A percentile compares a stretch with the other conserved stretches of the same genome.
Evolutionary conservation across 148 eudicot genomes (phyloP).

Genomic region (Polygonum aviculare): DNA sequence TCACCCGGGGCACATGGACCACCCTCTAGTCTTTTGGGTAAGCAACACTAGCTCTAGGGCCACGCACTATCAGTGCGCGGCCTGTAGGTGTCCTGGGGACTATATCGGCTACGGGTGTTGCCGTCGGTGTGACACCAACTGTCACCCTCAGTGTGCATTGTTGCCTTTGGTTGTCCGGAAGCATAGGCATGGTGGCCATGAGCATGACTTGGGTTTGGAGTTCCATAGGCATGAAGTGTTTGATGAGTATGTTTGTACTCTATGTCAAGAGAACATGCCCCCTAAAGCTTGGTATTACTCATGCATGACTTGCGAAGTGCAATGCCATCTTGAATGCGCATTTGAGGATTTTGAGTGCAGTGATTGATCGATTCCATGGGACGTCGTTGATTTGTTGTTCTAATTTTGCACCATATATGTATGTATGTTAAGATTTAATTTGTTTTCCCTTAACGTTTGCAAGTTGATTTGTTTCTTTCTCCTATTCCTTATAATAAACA

Average conservation of each 20-base stretch:
- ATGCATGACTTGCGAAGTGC: not conserved
- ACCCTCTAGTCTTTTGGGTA: not conserved
- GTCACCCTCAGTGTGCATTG: not conserved
- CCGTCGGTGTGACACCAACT: not conserved
- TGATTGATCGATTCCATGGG: too few species aligned
- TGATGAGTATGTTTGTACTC: not conserved
- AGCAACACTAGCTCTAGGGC: too few species aligned
- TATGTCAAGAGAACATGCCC: not conserved
- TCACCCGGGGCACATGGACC: not conserved
- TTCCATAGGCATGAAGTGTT: not conserved
- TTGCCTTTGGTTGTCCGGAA: not conserved
- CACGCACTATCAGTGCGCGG: not conserved
- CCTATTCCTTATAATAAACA: too few species aligned
- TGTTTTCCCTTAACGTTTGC: too few species aligned
- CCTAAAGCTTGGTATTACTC: not conserved
- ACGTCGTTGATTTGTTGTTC: too few species aligned
- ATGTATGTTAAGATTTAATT: too few species aligned
- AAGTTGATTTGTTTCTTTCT: too few species aligned
- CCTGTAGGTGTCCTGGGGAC: not conserved
- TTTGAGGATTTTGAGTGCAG: not conserved
- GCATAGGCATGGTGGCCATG: not conserved
- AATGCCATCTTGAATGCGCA: not conserved
- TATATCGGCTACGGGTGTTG: not conserved
- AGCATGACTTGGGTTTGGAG: not conserved
- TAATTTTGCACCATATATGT: too few species aligned